These are phyloP conservation scores for Scedosporium dehoogii DNA, from an alignment of 2,329 filamentous ascomycete species.

Conservation along the genomic window DNA sequence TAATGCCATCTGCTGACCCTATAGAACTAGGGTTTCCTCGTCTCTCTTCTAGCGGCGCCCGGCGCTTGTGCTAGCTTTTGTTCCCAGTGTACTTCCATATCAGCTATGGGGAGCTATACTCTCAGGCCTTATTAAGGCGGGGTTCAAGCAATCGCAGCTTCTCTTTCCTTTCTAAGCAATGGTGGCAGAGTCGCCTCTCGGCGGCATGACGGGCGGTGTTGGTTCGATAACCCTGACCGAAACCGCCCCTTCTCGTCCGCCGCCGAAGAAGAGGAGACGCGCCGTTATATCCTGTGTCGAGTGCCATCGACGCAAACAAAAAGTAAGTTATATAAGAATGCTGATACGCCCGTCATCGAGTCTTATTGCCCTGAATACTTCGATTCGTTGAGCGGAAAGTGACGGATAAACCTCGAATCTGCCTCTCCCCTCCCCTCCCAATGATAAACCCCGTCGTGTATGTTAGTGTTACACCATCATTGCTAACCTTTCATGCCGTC, in stretches of 20 bases:
- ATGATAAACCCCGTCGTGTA: neutral
- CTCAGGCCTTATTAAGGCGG: neutral
- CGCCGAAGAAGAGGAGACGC: slow-evolving; percentile 46
- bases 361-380: neutral
- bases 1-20: neutral
- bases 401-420: neutral
- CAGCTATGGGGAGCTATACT: neutral
- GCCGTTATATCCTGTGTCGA: slow-evolving; percentile 55
- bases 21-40: neutral
- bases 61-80: neutral
- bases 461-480: neutral
- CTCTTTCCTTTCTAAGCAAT: neutral
- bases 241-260: slow-evolving; percentile 19
- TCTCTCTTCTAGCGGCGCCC: neutral
- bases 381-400: neutral
- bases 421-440: neutral
- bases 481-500: neutral
- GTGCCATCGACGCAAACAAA: slow-evolving; percentile 55
- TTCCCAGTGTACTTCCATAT: neutral
- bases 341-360: neutral
- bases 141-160: neutral
- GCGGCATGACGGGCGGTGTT: slow-evolving; percentile 12
- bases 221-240: slow-evolving; percentile 3
- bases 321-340: slow-evolving; percentile 24
- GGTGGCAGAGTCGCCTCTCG: neutral